phyloP scores from a whole-genome alignment of 495 filamentous ascomycete genomes.

The Bombardia bombarda region DNA sequence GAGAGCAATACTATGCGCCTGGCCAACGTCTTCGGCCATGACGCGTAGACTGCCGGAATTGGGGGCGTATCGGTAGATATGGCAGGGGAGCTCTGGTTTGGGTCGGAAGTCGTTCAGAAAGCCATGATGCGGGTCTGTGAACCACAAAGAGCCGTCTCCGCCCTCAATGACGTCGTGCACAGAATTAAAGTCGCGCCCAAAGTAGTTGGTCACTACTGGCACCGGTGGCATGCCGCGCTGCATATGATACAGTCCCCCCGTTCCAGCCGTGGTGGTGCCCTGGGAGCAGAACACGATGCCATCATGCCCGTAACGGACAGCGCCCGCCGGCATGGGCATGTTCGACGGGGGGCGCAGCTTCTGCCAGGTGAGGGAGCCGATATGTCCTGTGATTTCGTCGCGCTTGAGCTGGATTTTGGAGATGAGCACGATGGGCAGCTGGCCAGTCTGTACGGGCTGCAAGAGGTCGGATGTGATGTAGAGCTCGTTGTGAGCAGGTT shows the following conservation, averaged over 20 bases:
- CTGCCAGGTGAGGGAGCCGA: slow-evolving; percentile 18
- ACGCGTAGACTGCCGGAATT: slow-evolving; percentile 24
- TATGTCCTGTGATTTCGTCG: background rate
- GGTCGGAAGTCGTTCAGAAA: slow-evolving; percentile 37
- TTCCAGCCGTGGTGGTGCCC: slow-evolving; percentile 30
- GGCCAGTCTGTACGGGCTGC: slow-evolving; percentile 27
- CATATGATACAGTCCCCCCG: slow-evolving; percentile 46
- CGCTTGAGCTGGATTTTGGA: slow-evolving; percentile 21
- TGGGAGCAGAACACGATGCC: slow-evolving; percentile 45
- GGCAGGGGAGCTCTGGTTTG: slow-evolving; percentile 31
- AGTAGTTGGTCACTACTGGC: slow-evolving; percentile 34
- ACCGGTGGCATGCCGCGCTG: slow-evolving; percentile 24
- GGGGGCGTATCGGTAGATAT: slow-evolving; percentile 38
- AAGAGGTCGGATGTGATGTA: slow-evolving; percentile 53
- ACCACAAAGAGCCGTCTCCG: slow-evolving; percentile 38
- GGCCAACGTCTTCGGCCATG: slow-evolving; percentile 35
- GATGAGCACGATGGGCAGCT: slow-evolving; percentile 33
- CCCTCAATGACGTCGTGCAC: slow-evolving; percentile 33
- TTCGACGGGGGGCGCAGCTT: slow-evolving; percentile 34
- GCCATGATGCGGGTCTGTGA: slow-evolving; percentile 38
- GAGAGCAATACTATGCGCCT: slow-evolving; percentile 34
- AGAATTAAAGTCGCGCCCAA: slow-evolving; percentile 39
- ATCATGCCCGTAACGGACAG: slow-evolving; percentile 10
- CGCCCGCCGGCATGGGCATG: slow-evolving; percentile 51
- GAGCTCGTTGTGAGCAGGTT: slow-evolving; percentile 30